phyloP scores from a whole-genome alignment of 208 protist species.

The Trichomonas tenax region DNA sequence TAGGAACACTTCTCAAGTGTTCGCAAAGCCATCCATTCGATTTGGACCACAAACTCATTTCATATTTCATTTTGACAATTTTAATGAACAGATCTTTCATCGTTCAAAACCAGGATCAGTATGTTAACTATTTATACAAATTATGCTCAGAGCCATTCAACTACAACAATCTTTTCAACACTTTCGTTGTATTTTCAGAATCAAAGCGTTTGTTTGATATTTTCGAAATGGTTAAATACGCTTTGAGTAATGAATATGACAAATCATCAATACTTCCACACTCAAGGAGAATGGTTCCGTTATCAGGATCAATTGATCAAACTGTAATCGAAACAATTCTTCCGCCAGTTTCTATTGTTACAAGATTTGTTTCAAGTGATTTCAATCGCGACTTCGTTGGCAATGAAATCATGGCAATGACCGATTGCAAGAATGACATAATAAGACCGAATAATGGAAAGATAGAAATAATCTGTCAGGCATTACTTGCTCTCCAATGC shows the following conservation, averaged over 20 bases:
- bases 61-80: background rate
- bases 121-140: background rate
- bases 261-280: background rate
- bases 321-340: background rate
- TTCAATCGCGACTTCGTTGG: background rate
- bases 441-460: too few relatives aligned
- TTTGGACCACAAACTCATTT: background rate
- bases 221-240: background rate
- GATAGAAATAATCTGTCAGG: background rate
- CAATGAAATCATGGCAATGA: background rate
- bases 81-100: background rate
- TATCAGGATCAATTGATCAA: background rate
- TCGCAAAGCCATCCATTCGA: background rate
- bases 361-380: background rate
- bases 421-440: too few relatives aligned
- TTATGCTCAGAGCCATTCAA: background rate
- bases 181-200: background rate
- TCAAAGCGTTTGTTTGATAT: background rate
- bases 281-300: background rate
- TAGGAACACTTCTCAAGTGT: background rate
- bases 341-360: background rate
- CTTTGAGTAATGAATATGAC: background rate
- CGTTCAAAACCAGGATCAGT: background rate
- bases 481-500: background rate
- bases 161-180: background rate